Evolutionary conservation across 106 monocot species (phyloP).

Genomic region (Acorus calamus): DNA sequence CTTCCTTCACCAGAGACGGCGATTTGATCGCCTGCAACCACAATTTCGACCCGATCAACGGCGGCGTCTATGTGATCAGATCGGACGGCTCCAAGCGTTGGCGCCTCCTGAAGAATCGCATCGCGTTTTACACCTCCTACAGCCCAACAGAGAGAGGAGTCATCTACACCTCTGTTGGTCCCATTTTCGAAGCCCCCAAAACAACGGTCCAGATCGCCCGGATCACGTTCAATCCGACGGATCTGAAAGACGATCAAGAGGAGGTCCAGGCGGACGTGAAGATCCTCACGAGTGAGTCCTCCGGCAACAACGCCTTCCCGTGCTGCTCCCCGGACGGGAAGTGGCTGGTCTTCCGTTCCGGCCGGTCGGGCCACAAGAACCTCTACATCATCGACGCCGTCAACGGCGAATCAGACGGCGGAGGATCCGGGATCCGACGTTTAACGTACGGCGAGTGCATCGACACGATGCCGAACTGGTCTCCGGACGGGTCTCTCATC

Average conservation of each 20-base stretch:
- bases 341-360: constrained; percentile 72
- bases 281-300: constrained; percentile 40
- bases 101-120: constrained; percentile 29
- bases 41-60: background rate
- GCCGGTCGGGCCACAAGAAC: constrained; percentile 69
- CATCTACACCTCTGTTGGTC: constrained; percentile 57
- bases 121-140: constrained; percentile 60
- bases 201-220: constrained; percentile 65
- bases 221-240: constrained; percentile 32
- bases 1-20: constrained; percentile 18
- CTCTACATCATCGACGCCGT: constrained; percentile 72
- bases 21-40: constrained; percentile 6
- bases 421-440: constrained; percentile 17
- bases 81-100: constrained; percentile 63
- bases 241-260: constrained; percentile 21
- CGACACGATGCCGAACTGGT: constrained; percentile 97
- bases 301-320: constrained; percentile 84
- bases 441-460: constrained; percentile 76
- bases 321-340: constrained; percentile 75
- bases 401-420: constrained; percentile 26
- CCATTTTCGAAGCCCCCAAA: constrained; percentile 49
- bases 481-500: constrained; percentile 62
- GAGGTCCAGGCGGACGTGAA: constrained; percentile 22
- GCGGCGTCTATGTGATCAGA: constrained; percentile 21
- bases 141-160: constrained; percentile 58